Conservation (phyloP, 208 protist genomes). For the Leishmania major region DNA sequence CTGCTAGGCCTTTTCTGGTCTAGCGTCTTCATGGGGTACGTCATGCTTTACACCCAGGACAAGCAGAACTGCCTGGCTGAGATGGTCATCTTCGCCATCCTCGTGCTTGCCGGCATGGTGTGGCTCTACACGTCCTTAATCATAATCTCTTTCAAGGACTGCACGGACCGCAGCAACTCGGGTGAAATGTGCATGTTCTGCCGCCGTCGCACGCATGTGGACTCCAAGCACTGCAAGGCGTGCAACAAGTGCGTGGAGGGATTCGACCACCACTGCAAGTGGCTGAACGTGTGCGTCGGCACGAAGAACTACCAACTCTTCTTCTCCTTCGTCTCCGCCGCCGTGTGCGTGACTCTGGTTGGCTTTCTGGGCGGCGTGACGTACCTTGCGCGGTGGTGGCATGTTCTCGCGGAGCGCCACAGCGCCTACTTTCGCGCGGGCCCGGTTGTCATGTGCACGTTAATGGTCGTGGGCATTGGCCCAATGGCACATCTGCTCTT, state of each 20-base stretch:
- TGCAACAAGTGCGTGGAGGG: slow-evolving; percentile 89
- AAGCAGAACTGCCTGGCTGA: slow-evolving; percentile 38
- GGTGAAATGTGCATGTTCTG: slow-evolving; percentile 75
- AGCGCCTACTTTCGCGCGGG: slow-evolving; percentile 70
- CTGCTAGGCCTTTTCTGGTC: slow-evolving; percentile 54
- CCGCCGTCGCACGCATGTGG: slow-evolving; percentile 44
- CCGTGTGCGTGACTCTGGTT: slow-evolving; percentile 30
- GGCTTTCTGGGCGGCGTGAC: slow-evolving; percentile 44
- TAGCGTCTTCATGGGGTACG: slow-evolving; percentile 45
- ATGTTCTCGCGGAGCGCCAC: slow-evolving; percentile 33
- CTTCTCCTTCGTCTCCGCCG: slow-evolving; percentile 55
- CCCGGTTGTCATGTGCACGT: slow-evolving; percentile 48
- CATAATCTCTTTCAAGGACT: slow-evolving; percentile 65
- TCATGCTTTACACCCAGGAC: slow-evolving; percentile 47
- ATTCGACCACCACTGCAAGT: slow-evolving; percentile 95
- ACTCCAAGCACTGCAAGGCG: slow-evolving; percentile 88
- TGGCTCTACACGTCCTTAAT: slow-evolving; percentile 28
- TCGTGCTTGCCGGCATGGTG: slow-evolving; percentile 20
- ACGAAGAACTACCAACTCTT: slow-evolving; percentile 81
- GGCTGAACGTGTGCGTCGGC: slow-evolving; percentile 92
- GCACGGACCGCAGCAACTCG: slow-evolving; percentile 47
- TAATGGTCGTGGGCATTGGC: slow-evolving; percentile 40
- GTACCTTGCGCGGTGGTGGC: slow-evolving; percentile 65
- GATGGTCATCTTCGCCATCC: slow-evolving; percentile 45
- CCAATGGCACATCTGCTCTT: slow-evolving; percentile 68